Percentiles rank a stretch among this genome's conserved stretches.
Evolutionary conservation across 1,139 yeast species (phyloP).

Genomic region (Scheffersomyces insectosa): DNA sequence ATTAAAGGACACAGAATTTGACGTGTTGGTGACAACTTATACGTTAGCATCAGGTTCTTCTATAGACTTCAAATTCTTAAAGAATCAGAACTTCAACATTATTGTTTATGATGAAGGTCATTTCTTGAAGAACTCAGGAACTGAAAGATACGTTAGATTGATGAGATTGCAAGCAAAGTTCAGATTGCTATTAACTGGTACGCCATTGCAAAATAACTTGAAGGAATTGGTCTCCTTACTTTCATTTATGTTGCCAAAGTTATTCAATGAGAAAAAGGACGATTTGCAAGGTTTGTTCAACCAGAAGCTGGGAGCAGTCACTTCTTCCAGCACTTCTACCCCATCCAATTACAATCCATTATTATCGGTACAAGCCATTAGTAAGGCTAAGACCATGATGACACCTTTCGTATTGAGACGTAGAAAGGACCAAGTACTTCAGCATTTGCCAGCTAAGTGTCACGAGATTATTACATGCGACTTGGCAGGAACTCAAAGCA

Average conservation of each 20-base stretch:
- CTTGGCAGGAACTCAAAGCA: slow-evolving; percentile 55
- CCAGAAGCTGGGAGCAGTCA: slow-evolving; percentile 69
- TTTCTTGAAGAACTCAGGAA: slow-evolving; percentile 83
- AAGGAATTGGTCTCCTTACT: slow-evolving; percentile 85
- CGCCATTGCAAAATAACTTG: slow-evolving; percentile 92
- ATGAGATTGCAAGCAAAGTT: slow-evolving; percentile 83
- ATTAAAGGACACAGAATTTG: slow-evolving; percentile 64
- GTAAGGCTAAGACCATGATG: slow-evolving; percentile 96
- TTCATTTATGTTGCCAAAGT: slow-evolving; percentile 84
- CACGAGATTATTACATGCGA: slow-evolving; percentile 67
- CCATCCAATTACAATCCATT: slow-evolving; percentile 65
- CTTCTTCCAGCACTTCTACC: slow-evolving; percentile 10
- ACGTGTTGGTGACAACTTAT: slow-evolving; percentile 92
- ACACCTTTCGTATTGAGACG: slow-evolving; percentile 94
- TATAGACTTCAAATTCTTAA: slow-evolving; percentile 76
- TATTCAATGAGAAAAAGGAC: slow-evolving; percentile 79
- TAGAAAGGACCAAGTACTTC: slow-evolving; percentile 85
- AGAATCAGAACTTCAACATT: slow-evolving; percentile 74
- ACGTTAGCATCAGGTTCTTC: slow-evolving; percentile 87
- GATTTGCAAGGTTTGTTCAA: slow-evolving; percentile 81
- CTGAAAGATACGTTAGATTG: slow-evolving; percentile 83
- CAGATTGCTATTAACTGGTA: slow-evolving; percentile 87
- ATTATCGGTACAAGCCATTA: slow-evolving; percentile 85
- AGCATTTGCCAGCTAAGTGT: slow-evolving; percentile 79
- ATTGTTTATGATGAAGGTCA: slow-evolving; percentile 98